Evolutionary conservation across 2,329 filamentous ascomycete genomes (phyloP).

Genomic region (Penicillium sp.): DNA sequence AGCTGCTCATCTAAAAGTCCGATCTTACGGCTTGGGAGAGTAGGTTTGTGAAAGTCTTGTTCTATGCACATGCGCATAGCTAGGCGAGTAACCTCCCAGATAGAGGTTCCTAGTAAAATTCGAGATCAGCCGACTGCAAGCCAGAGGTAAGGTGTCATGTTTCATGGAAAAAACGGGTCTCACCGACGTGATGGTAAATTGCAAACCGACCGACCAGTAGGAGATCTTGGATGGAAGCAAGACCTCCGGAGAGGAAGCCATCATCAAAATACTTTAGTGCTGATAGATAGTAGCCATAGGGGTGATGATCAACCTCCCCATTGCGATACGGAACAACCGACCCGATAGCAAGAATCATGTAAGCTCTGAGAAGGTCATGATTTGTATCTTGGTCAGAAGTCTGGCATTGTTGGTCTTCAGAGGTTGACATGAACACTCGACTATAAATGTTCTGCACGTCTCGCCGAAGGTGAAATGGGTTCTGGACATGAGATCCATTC

Average conservation of each 20-base stretch:
- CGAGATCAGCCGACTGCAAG: too few species aligned
- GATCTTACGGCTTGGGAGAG: neutral
- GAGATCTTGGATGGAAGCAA: conserved; percentile 42
- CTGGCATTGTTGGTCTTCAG: neutral
- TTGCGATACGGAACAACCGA: conserved; percentile 36
- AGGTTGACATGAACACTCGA: conserved; percentile 15
- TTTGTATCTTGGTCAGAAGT: neutral
- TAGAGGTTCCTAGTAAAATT: conserved; percentile 24
- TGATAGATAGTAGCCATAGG: conserved; percentile 43
- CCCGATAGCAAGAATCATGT: conserved; percentile 41
- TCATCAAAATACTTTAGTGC: conserved; percentile 34
- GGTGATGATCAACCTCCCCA: conserved; percentile 33
- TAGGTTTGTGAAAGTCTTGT: conserved; percentile 32
- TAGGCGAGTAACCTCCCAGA: conserved; percentile 44
- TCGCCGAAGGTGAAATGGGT: conserved; percentile 27
- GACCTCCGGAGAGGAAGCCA: conserved; percentile 31
- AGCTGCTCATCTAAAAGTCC: conserved; percentile 36
- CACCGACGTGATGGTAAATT: conserved; percentile 45
- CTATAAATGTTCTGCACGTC: conserved; percentile 21
- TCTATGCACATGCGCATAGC: conserved; percentile 45
- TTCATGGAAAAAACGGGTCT: too few species aligned
- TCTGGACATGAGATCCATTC: conserved; percentile 20
- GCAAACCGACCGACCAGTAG: conserved; percentile 43
- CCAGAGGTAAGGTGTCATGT: neutral
- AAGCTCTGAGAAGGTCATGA: conserved; percentile 36